Evolutionary conservation across 2,329 filamentous ascomycete species (phyloP), one percentile per base, ranked within the genome.

Genomic region (Nemania sp.): DNA sequence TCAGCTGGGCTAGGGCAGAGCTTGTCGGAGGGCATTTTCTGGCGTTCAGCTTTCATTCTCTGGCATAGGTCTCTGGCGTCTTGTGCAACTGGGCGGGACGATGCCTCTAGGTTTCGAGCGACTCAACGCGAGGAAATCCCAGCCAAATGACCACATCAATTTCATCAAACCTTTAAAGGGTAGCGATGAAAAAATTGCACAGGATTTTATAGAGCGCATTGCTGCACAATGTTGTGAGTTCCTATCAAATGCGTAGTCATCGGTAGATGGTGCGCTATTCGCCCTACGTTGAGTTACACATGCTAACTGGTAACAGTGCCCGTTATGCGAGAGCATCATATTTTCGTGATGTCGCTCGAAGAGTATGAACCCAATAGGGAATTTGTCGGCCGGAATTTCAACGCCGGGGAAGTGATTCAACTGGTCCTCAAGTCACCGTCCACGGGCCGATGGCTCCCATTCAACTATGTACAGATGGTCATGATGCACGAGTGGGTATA

Each of bases 361-460:
- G 91, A 96, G 68, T 91, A 90, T 67, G 84, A 87, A 50, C 84
- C 88, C 1, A 96, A 96, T 64, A 75, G 75, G 36, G 90, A 95
- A 70, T 96, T 96, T 65, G 85, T 90, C 34, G 91, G 91, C 3
- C 88, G 91, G 50, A 95, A 96, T 68, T 95, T 96, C 78, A 96
- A 96, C 63, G 88, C 87, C 6, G 91, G 91, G 28, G 91, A 95
- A 69, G 86, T 93, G 30, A 84, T 96, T 45, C 90, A 96, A 72
- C 80, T 96, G 1, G 91, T 96, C 1, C 80, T 96, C 22, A 87
- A 86, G 63, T 83, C 88, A 0, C 80, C 79, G 0, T 76, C 73
- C 4, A 81, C 80, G 0, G 82, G 83, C 22, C 80, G 75, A 54
- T 96, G 91, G 91, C 76, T 96, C 19, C 88, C 89, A 0, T 91